Base-by-base conservation (phyloP, 164 flowering plant species). In the Taxillus chinensis region DNA sequence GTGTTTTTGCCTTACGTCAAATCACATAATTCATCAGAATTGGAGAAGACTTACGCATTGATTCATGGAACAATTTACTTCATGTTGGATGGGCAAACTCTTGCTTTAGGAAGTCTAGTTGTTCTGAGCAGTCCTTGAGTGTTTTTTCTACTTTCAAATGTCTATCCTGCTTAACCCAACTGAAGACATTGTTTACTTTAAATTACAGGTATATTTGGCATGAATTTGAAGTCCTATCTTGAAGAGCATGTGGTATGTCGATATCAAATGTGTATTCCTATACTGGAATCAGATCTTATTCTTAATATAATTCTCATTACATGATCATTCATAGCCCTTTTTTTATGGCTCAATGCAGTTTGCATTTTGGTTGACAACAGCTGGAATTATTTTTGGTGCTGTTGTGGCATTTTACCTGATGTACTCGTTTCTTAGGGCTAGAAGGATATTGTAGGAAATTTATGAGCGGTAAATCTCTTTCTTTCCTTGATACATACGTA, bases 281-380 rank as follows among this genome's bases (percentile, higher is more conserved):
- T 41, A 11, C 38, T 7, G 9, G 27, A 40, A 55, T 15, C 5
- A 12, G 15, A 41, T 7, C 37, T 16, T 39, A 6, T 13, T 57
- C 49, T 41, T 50, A 53, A 48, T 57, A 12, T 3, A 11, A 38
- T 57, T 13, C 27, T 17, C 37, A 45, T 45, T 27, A 27, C 27
- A 27, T 27, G 27, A 27, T 27, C 27, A 27, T 27, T 27, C 27
- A 12, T n/a, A 7, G 12, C 51, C 51, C 9, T 62, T 45, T 46
- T 12, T 43, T 17, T 45, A 40, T 71, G 14, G 38, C 10, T 68
- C 70, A 41, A 14, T 79, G 85, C 88, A 93, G 99, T 77, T 73
- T 72, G 99, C 96, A 11, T 93, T 93, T 75, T 93, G 97, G 97
- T 67, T 84, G 14, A 87, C 99, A 39, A 90, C 99, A 38, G 85